Evolutionary conservation across 345 rosid genomes (phyloP).

Genomic region (Nasturtium officinale): DNA sequence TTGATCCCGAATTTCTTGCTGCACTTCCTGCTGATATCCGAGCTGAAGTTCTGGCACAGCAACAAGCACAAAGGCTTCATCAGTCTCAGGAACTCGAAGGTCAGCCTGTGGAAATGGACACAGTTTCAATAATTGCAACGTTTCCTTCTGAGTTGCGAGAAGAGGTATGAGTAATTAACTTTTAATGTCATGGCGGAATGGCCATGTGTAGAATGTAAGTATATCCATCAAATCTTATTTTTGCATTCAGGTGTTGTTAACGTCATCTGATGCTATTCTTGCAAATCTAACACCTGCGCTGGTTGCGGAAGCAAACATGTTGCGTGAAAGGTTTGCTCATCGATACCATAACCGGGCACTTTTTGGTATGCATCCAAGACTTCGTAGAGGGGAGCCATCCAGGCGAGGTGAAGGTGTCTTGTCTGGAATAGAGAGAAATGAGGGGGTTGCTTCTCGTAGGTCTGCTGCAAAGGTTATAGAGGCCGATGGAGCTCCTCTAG

Average conservation of each 20-base stretch:
- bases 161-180: slow-evolving; percentile 58
- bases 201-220: not conserved
- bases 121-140: slow-evolving; percentile 95
- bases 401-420: slow-evolving; percentile 79
- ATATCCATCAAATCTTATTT: slow-evolving; percentile 14
- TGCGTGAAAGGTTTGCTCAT: slow-evolving; percentile 95
- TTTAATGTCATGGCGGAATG: not conserved
- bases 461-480: slow-evolving; percentile 74
- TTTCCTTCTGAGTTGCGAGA: slow-evolving; percentile 96
- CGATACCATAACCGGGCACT: slow-evolving; percentile 79
- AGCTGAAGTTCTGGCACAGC: slow-evolving; percentile 94
- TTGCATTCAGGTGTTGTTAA: slow-evolving; percentile 73
- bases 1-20: slow-evolving; percentile 97
- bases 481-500: slow-evolving; percentile 89
- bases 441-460: slow-evolving; percentile 68
- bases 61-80: slow-evolving; percentile 87
- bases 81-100: slow-evolving; percentile 99
- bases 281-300: slow-evolving; percentile 98
- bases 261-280: slow-evolving; percentile 94
- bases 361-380: slow-evolving; percentile 94
- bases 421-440: slow-evolving; percentile 62
- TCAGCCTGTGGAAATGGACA: slow-evolving; percentile 99
- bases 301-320: slow-evolving; percentile 97
- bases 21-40: slow-evolving; percentile 97
- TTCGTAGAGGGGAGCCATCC: slow-evolving; percentile 92